These are phyloP conservation scores for Boletus rubescentipes DNA, from an alignment of 768 basidiomycete species.

Conservation along the genomic window DNA sequence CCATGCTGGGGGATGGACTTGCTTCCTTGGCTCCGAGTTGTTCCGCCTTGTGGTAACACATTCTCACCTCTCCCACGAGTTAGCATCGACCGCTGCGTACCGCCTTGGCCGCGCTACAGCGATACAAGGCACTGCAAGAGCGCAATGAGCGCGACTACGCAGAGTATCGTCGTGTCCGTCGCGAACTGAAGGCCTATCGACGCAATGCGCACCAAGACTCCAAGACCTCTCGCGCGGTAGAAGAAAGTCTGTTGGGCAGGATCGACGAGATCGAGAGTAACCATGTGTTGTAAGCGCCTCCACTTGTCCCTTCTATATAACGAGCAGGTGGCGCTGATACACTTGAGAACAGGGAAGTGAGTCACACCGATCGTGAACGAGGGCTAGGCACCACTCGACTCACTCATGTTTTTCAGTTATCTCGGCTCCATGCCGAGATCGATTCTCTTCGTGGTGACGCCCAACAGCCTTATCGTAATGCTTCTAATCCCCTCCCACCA, in stretches of 20 bases:
- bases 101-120: conserved; percentile 36
- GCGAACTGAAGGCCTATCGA: conserved; percentile 31
- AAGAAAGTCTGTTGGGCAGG: conserved; percentile 35
- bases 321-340: conserved; percentile 11
- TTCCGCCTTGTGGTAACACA: conserved; percentile 14
- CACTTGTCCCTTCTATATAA: conserved; percentile 1
- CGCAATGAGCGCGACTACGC: conserved; percentile 32
- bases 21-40: conserved; percentile 18
- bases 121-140: conserved; percentile 39
- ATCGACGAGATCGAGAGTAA: conserved; percentile 33
- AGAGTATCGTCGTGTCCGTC: conserved; percentile 33
- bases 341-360: conserved; percentile 28
- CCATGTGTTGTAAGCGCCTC: conserved; percentile 26
- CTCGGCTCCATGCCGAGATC: conserved; percentile 36
- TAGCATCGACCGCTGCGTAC: conserved; percentile 35
- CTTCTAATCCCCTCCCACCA: conserved; percentile 51
- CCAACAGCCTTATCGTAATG: conserved; percentile 31
- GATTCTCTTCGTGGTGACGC: conserved; percentile 35
- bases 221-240: conserved; percentile 36
- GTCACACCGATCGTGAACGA: conserved; percentile 11
- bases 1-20: not conserved
- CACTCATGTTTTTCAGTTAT: conserved; percentile 28
- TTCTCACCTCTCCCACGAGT: conserved; percentile 24
- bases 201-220: conserved; percentile 32
- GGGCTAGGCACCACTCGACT: conserved; percentile 13